Evolutionary conservation across 768 basidiomycete species (phyloP), one percentile per base, ranked within the genome.

Genomic region (Cantharellus anzutake): DNA sequence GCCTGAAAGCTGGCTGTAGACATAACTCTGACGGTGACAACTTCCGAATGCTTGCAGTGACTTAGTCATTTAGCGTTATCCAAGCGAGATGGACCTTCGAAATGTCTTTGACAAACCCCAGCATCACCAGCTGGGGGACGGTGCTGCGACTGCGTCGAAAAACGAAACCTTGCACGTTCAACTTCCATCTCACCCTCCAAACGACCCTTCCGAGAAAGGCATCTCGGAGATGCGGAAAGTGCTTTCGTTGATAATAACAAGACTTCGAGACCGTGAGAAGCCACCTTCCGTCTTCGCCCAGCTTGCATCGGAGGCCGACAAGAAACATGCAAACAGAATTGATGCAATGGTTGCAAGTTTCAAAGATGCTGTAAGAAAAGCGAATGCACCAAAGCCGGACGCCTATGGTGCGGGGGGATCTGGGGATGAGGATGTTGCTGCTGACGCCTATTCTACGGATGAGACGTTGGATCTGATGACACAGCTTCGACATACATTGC

Each of bases 151-250:
- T n/a, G n/a, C n/a, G n/a, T n/a, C n/a, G n/a, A n/a, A n/a, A n/a
- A n/a, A n/a, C n/a, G n/a, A n/a, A n/a, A n/a, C n/a, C n/a, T n/a
- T n/a, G n/a, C n/a, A n/a, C n/a, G n/a, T n/a, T n/a, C n/a, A n/a
- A n/a, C n/a, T n/a, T n/a, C n/a, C n/a, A n/a, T n/a, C n/a, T n/a
- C n/a, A n/a, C n/a, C n/a, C n/a, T n/a, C n/a, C n/a, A n/a, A 20
- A 48, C 44, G 20, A 7, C 20, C 20, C 44, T 7, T 48, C 44
- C 44, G 20, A 20, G 7, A 48, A 48, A 48, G 75, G 76, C 38
- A 72, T 72, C 41, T 76, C 78, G 58, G 86, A 86, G 68, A 79
- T 81, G 4, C 77, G 80, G 56, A 87, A 87, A 67, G 72, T 86
- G 34, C 72, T 88, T 2, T 75, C 78, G 0, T 80, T 83, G 66